Evolutionary conservation across 2,329 filamentous ascomycete genomes (phyloP).

Genomic region (Davidsoniella neocaledoniae): DNA sequence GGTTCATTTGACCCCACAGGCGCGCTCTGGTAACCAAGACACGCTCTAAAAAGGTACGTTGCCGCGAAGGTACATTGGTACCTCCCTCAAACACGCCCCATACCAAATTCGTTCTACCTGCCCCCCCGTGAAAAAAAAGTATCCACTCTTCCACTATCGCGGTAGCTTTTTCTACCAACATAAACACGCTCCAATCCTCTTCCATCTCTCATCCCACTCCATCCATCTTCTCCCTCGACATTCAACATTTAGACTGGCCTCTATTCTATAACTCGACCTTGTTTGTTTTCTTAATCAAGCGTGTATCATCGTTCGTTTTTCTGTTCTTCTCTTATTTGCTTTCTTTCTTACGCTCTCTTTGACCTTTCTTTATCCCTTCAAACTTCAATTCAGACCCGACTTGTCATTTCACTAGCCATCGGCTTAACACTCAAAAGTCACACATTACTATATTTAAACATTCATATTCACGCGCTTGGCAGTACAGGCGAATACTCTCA

Average conservation of each 20-base stretch:
- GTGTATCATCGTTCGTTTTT: conserved; percentile 14
- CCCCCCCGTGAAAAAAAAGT: conserved; percentile 4
- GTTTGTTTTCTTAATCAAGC: conserved; percentile 13
- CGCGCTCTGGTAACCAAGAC: conserved; percentile 9
- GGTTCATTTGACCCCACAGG: conserved; percentile 5
- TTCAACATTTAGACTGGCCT: conserved; percentile 9
- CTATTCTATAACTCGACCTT: conserved; percentile 4
- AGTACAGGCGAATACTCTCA: too few species aligned
- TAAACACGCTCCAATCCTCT: conserved; percentile 11
- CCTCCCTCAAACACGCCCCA: conserved; percentile 10
- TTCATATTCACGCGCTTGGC: too few species aligned
- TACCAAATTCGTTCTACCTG: conserved; percentile 6
- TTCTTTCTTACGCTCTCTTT: conserved; percentile 12
- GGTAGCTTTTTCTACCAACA: conserved; percentile 11
- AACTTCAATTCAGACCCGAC: conserved; percentile 14
- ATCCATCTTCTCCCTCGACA: background rate
- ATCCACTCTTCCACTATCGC: conserved; percentile 14
- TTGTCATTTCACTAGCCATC: background rate
- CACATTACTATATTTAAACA: background rate
- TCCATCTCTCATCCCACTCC: conserved; percentile 6
- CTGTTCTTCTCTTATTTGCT: conserved; percentile 16
- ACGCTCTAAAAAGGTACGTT: conserved; percentile 18
- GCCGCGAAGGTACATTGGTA: conserved; percentile 12
- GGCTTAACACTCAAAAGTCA: background rate
- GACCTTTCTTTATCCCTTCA: conserved; percentile 15